These are phyloP conservation scores for Graphilbum ipis-grandicollis DNA, from an alignment of 2,329 filamentous ascomycete genomes.

Conservation along the genomic window DNA sequence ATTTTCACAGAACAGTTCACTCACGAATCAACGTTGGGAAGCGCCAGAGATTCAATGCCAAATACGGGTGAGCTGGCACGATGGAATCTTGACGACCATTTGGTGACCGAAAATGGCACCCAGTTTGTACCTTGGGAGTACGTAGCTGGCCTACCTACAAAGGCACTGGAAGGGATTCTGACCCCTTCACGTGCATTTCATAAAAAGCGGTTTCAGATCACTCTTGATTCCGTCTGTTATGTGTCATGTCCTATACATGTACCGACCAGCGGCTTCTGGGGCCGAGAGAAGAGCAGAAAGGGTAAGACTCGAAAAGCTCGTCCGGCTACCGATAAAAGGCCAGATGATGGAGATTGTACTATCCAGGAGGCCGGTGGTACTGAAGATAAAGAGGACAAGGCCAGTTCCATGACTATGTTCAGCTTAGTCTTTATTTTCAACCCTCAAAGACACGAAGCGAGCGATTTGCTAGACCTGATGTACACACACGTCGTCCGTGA, in stretches of 20 bases:
- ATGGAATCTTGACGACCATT: slow-evolving; percentile 36
- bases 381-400: slow-evolving; percentile 40
- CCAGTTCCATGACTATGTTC: slow-evolving; percentile 82
- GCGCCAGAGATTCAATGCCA: slow-evolving; percentile 14
- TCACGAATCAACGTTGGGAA: slow-evolving; percentile 15
- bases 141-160: slow-evolving; percentile 56
- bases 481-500: slow-evolving; percentile 85
- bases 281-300: slow-evolving; percentile 37
- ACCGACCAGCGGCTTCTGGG: slow-evolving; percentile 61
- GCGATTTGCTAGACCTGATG: slow-evolving; percentile 54
- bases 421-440: slow-evolving; percentile 88
- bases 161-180: slow-evolving; percentile 63
- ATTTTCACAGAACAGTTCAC: slow-evolving; percentile 28
- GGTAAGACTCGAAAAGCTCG: no score
- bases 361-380: slow-evolving; percentile 9
- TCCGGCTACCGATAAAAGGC: not conserved
- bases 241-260: slow-evolving; percentile 74
- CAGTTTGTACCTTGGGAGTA: slow-evolving; percentile 53
- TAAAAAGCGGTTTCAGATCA: slow-evolving; percentile 68
- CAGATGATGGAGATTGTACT: slow-evolving; percentile 10
- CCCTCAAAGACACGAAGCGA: slow-evolving; percentile 60
- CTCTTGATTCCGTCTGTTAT: slow-evolving; percentile 62
- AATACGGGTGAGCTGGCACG: slow-evolving; percentile 22
- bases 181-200: slow-evolving; percentile 61
- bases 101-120: slow-evolving; percentile 35